Conservation (phyloP, 768 basidiomycete genomes). For the Phaeolepiota aurea region DNA sequence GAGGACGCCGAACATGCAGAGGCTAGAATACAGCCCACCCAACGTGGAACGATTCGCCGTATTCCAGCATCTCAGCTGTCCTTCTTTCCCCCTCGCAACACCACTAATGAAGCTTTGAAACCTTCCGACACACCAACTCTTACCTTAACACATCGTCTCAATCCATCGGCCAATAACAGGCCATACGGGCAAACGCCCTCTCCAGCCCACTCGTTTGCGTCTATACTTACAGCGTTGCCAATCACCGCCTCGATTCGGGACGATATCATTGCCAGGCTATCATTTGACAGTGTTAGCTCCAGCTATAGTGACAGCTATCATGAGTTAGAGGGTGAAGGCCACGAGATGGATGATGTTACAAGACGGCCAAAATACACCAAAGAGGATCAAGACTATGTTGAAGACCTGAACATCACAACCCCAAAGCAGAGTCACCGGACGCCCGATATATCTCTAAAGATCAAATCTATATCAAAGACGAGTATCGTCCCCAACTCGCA, state of each 20-base stretch:
- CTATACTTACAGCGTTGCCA: conserved; percentile 38
- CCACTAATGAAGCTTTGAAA: conserved; percentile 10
- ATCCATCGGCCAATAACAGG: conserved; percentile 7
- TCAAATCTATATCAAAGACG: neutral
- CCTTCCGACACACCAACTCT: too few species aligned
- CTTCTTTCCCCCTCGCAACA: conserved; percentile 43
- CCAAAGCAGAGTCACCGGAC: neutral
- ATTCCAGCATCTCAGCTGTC: conserved; percentile 44
- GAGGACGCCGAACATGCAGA: neutral
- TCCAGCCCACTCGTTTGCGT: conserved; percentile 27
- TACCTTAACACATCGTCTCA: neutral
- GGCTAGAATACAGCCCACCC: conserved; percentile 3
- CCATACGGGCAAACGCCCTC: conserved; percentile 14
- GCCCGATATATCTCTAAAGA: neutral
- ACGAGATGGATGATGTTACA: conserved; percentile 36
- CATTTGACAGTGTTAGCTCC: conserved; percentile 42
- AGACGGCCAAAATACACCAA: conserved; percentile 5
- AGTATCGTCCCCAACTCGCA: neutral
- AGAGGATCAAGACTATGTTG: neutral
- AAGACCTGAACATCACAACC: neutral
- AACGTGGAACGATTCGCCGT: conserved; percentile 27
- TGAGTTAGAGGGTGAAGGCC: conserved; percentile 24
- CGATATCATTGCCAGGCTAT: conserved; percentile 45
- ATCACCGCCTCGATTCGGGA: conserved; percentile 47
- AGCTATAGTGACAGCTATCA: conserved; percentile 30